phyloP scores from a whole-genome alignment of 2,329 filamentous ascomycete species.

The Claviceps africana region DNA sequence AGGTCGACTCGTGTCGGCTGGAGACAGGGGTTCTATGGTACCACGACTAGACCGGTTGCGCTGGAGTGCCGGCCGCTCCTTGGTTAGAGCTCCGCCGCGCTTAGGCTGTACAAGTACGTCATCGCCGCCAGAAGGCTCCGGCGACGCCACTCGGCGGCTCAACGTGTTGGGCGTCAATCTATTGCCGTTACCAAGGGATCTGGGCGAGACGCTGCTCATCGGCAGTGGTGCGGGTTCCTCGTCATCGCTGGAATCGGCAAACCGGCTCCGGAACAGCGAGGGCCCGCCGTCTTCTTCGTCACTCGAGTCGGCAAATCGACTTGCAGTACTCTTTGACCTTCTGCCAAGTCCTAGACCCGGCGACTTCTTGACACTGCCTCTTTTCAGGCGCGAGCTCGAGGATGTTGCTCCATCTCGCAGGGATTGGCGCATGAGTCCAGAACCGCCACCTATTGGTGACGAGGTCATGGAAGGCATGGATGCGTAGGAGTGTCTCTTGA shows the following conservation, averaged over 20 bases:
- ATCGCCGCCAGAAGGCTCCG: slow-evolving; percentile 47
- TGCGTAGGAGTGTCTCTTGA: slow-evolving; percentile 29
- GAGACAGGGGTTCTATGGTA: slow-evolving; percentile 14
- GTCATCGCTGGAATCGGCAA: slow-evolving; percentile 26
- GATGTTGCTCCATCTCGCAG: slow-evolving; percentile 26
- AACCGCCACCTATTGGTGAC: slow-evolving; percentile 6
- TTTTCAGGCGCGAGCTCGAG: slow-evolving; percentile 23
- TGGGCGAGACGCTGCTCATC: slow-evolving; percentile 21
- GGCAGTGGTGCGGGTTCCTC: slow-evolving; percentile 7
- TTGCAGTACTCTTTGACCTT: slow-evolving; percentile 25
- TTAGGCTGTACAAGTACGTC: slow-evolving; percentile 25
- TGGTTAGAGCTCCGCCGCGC: slow-evolving; percentile 1
- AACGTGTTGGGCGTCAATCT: slow-evolving; percentile 1
- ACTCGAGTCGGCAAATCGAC: slow-evolving; percentile 48
- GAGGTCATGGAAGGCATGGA: slow-evolving; percentile 23
- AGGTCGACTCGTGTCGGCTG: slow-evolving; percentile 5
- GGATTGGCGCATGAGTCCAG: slow-evolving; percentile 29
- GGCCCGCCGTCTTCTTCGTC: slow-evolving; percentile 35
- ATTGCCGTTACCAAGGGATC: slow-evolving; percentile 16
- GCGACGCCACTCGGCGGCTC: slow-evolving; percentile 25
- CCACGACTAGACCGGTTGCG: slow-evolving; percentile 29
- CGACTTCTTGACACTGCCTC: slow-evolving; percentile 27
- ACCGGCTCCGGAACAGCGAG: slow-evolving; percentile 39
- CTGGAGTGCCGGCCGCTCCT: slow-evolving; percentile 17
- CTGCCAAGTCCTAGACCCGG: slow-evolving; percentile 25